Evolutionary conservation across 2,329 filamentous ascomycete genomes (phyloP).

Genomic region (Microsporum audouinii): DNA sequence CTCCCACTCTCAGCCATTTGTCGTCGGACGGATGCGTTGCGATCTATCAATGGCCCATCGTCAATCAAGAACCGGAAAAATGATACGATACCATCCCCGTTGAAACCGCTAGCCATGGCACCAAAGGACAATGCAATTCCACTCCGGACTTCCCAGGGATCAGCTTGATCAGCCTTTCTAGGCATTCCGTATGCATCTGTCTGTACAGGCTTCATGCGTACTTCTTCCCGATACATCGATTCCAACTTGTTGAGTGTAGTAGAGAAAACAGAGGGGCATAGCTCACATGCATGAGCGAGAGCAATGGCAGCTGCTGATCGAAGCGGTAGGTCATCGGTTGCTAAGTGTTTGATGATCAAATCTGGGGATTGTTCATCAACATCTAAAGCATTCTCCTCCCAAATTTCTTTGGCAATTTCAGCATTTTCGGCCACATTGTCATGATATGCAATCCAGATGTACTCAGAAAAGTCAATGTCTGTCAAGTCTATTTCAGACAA

Average conservation of each 20-base stretch:
- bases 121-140: conserved; percentile 81
- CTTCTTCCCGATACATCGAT: conserved; percentile 61
- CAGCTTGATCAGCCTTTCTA: conserved; percentile 71
- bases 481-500: conserved; percentile 86
- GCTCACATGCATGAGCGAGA: conserved; percentile 59
- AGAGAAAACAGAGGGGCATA: conserved; percentile 49
- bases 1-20: conserved; percentile 91
- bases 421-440: conserved; percentile 82
- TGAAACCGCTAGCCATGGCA: conserved; percentile 62
- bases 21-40: conserved; percentile 61
- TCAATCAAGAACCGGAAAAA: conserved; percentile 82
- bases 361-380: conserved; percentile 53
- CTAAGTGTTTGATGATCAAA: conserved; percentile 65
- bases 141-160: conserved; percentile 84
- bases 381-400: conserved; percentile 82
- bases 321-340: conserved; percentile 68
- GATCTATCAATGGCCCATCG: conserved; percentile 75
- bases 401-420: conserved; percentile 74
- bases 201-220: conserved; percentile 70
- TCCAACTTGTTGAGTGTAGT: conserved; percentile 55
- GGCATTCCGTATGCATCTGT: conserved; percentile 93
- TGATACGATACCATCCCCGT: conserved; percentile 55
- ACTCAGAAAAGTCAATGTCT: conserved; percentile 71
- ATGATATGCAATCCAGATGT: conserved; percentile 88
- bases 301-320: conserved; percentile 72